phyloP scores from a whole-genome alignment of 2,329 filamentous ascomycete species.

The Cladorrhinum sp. region DNA sequence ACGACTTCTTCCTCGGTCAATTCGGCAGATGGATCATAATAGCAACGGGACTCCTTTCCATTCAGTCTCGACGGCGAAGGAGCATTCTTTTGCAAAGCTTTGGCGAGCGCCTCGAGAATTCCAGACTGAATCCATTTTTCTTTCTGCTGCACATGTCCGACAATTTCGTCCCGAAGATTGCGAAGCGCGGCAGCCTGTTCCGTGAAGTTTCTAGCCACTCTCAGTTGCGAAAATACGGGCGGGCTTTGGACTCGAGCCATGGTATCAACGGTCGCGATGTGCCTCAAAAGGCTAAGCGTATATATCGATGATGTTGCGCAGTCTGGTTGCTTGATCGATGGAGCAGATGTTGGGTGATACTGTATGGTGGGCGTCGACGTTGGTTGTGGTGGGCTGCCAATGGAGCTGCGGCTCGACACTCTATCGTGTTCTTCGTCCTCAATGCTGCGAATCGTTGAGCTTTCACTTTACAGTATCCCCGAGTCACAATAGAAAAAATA shows the following conservation, averaged over 20 bases:
- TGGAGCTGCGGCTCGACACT: too few species aligned
- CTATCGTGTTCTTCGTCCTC: too few species aligned
- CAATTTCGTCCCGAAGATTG: constrained; percentile 80
- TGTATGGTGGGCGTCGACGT: not conserved
- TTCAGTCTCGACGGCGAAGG: constrained; percentile 35
- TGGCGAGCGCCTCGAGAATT: constrained; percentile 58
- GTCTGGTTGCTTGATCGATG: not conserved
- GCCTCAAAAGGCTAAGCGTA: not conserved
- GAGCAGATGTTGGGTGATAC: not conserved
- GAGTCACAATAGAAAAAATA: too few species aligned
- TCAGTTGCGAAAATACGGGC: constrained; percentile 56
- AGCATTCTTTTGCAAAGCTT: constrained; percentile 39
- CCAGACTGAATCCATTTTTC: constrained; percentile 72
- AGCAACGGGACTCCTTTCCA: constrained; percentile 39
- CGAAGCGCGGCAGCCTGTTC: constrained; percentile 63
- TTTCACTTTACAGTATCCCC: too few species aligned
- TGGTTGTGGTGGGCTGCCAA: too few species aligned
- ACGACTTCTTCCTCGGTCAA: constrained; percentile 64
- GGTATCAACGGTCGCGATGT: constrained; percentile 11
- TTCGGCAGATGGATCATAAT: constrained; percentile 33
- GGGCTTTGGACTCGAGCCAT: constrained; percentile 56
- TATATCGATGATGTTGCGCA: not conserved
- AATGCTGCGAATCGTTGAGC: too few species aligned
- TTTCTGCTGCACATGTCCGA: constrained; percentile 86
- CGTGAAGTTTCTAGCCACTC: constrained; percentile 47